Evolutionary conservation across 495 filamentous ascomycete genomes (phyloP).

Genomic region (Daldinia loculata): DNA sequence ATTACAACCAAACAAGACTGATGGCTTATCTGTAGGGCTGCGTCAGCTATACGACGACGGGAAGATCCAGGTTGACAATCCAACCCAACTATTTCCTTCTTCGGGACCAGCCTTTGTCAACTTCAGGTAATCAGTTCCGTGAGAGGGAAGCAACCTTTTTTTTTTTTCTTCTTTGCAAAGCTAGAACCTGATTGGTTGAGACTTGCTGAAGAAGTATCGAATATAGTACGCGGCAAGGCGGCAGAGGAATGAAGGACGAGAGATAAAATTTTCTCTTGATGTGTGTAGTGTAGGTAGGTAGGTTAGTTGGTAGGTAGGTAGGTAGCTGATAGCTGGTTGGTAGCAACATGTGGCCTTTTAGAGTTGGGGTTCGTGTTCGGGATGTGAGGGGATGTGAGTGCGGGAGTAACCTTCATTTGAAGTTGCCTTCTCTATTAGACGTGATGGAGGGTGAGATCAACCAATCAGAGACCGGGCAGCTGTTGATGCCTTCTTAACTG

Average conservation of each 20-base stretch:
- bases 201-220: conserved; percentile 34
- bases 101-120: conserved; percentile 36
- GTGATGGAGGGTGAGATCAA: conserved; percentile 40
- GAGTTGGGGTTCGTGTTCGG: conserved; percentile 43
- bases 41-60: conserved; percentile 43
- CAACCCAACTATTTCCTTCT: conserved; percentile 30
- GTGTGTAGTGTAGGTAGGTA: conserved; percentile 3
- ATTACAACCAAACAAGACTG: conserved; percentile 32
- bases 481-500: conserved; percentile 45
- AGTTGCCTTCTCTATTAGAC: conserved; percentile 28
- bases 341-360: conserved; percentile 38
- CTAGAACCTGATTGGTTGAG: conserved; percentile 20
- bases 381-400: conserved; percentile 42
- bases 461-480: conserved; percentile 20
- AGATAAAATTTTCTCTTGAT: conserved; percentile 19
- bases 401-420: conserved; percentile 44
- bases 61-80: conserved; percentile 41
- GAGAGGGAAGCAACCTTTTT: neutral
- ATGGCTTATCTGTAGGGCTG: conserved; percentile 47
- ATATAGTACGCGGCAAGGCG: conserved; percentile 42
- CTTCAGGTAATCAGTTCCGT: conserved; percentile 30
- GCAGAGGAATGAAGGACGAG: conserved; percentile 26
- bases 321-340: conserved; percentile 10
- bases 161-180: no score
- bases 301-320: conserved; percentile 11